phyloP scores from a whole-genome alignment of 768 basidiomycete species.

The Pisolithus microcarpus region DNA sequence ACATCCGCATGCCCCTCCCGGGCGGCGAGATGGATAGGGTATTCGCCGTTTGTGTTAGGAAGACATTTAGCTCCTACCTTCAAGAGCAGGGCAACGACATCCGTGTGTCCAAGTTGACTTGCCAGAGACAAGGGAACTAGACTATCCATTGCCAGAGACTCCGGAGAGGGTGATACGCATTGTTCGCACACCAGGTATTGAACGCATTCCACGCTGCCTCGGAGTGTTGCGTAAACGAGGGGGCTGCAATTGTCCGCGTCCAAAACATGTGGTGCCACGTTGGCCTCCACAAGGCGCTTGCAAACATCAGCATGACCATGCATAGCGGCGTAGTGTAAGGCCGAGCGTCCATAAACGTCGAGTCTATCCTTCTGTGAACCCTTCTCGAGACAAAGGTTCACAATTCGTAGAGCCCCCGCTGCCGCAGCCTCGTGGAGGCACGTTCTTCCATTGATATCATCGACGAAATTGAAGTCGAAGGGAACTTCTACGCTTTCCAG shows the following conservation, averaged over 20 bases:
- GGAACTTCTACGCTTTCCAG: constrained; percentile 56
- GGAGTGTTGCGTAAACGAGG: constrained; percentile 87
- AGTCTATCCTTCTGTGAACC: constrained; percentile 63
- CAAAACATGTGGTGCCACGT: constrained; percentile 56
- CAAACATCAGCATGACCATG: constrained; percentile 78
- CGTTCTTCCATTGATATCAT: constrained; percentile 94
- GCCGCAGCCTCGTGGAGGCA: constrained; percentile 92
- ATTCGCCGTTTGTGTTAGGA: constrained; percentile 93
- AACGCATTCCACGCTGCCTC: constrained; percentile 78
- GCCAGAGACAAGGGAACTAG: constrained; percentile 86
- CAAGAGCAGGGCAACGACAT: constrained; percentile 73
- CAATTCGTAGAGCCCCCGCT: constrained; percentile 70
- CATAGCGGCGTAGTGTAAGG: constrained; percentile 95
- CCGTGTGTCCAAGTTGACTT: constrained; percentile 80
- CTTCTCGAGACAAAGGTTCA: constrained; percentile 70
- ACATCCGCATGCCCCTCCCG: constrained; percentile 86
- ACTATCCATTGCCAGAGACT: constrained; percentile 56
- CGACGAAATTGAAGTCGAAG: constrained; percentile 88
- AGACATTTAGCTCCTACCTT: constrained; percentile 68
- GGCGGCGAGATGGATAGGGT: constrained; percentile 93
- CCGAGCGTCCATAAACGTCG: constrained; percentile 89
- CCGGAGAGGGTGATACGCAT: constrained; percentile 54
- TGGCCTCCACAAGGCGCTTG: constrained; percentile 62
- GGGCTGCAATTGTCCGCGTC: constrained; percentile 95
- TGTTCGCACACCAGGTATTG: constrained; percentile 70